Conservation (phyloP, 2,329 filamentous ascomycete species). For the Venturia aucupariae region DNA sequence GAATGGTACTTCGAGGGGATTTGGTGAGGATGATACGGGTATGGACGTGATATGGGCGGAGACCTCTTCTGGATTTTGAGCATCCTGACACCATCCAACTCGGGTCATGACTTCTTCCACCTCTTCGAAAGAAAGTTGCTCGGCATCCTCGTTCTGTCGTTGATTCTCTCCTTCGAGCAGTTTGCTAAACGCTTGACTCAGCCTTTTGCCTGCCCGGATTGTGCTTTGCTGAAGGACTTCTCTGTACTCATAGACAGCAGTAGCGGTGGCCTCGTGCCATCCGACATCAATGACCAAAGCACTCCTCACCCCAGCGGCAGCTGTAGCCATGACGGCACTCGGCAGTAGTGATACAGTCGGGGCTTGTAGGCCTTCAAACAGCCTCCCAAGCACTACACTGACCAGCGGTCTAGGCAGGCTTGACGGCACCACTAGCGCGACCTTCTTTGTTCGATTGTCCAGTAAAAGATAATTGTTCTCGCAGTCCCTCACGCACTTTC, state of each 20-base stretch:
- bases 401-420: conserved; percentile 69
- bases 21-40: conserved; percentile 41
- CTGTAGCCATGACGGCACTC: conserved; percentile 60
- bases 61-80: conserved; percentile 16
- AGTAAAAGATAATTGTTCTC: conserved; percentile 66
- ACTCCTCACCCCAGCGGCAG: conserved; percentile 77
- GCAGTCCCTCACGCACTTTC: conserved; percentile 69
- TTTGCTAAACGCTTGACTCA: conserved; percentile 61
- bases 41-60: conserved; percentile 19
- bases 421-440: conserved; percentile 69
- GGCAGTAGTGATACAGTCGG: conserved; percentile 76
- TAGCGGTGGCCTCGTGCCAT: conserved; percentile 83
- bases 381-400: conserved; percentile 62
- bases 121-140: conserved; percentile 53
- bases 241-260: conserved; percentile 81
- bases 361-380: conserved; percentile 74
- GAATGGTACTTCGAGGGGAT: conserved; percentile 55
- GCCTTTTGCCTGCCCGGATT: conserved; percentile 61
- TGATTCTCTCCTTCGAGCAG: conserved; percentile 43
- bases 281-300: conserved; percentile 82
- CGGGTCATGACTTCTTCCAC: conserved; percentile 71
- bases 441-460: conserved; percentile 65
- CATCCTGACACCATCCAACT: conserved; percentile 60
- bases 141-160: conserved; percentile 21
- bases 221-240: conserved; percentile 65